phyloP scores from a whole-genome alignment of 2,329 filamentous ascomycete species.

The Didymella segeticola region DNA sequence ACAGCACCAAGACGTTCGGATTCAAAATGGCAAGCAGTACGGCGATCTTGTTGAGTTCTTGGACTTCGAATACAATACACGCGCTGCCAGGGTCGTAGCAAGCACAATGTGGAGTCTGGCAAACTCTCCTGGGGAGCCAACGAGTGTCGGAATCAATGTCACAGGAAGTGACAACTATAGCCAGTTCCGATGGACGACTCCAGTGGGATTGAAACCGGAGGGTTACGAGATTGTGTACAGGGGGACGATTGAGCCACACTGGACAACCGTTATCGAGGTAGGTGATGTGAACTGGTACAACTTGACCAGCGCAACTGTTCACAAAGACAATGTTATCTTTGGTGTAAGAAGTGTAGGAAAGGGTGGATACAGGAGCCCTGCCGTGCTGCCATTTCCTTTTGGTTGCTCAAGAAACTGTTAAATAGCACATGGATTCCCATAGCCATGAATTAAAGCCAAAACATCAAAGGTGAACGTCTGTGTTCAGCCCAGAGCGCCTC shows the following conservation, averaged over 20 bases:
- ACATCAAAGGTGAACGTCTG: no score
- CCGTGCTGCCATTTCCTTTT: slow-evolving; percentile 50
- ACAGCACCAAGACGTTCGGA: slow-evolving; percentile 61
- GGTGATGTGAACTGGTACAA: slow-evolving; percentile 50
- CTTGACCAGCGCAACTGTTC: slow-evolving; percentile 54
- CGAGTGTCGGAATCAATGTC: slow-evolving; percentile 56
- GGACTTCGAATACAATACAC: slow-evolving; percentile 60
- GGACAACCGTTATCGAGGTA: slow-evolving; percentile 56
- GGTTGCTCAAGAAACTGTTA: slow-evolving; percentile 25
- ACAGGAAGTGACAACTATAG: slow-evolving; percentile 55
- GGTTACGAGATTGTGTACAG: slow-evolving; percentile 63
- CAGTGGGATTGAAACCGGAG: slow-evolving; percentile 48
- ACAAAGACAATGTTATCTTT: slow-evolving; percentile 63
- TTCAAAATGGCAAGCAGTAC: slow-evolving; percentile 57
- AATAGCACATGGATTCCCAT: no score
- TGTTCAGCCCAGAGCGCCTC: no score
- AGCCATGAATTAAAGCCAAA: no score
- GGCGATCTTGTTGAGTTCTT: slow-evolving; percentile 61
- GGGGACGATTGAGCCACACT: slow-evolving; percentile 56
- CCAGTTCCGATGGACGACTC: slow-evolving; percentile 54
- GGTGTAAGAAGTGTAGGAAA: slow-evolving; percentile 57
- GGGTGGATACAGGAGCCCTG: slow-evolving; percentile 57
- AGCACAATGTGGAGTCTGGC: slow-evolving; percentile 61
- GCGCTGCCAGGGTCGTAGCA: slow-evolving; percentile 61
- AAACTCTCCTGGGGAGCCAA: slow-evolving; percentile 56